Evolutionary conservation across 345 rosid species (phyloP).

Genomic region (Diplotaxis tenuifolia): DNA sequence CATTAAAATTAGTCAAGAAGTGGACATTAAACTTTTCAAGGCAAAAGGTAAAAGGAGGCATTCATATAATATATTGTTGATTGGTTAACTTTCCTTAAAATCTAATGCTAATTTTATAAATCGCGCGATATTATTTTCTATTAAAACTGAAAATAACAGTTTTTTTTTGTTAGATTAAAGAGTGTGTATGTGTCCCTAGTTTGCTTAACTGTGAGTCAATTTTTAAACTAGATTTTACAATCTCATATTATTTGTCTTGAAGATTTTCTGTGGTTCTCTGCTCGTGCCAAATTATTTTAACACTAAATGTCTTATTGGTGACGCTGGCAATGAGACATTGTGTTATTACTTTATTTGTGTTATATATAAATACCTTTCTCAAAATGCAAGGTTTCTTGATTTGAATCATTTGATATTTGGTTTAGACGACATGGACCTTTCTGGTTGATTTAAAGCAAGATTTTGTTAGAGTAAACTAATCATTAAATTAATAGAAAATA

Average conservation of each 20-base stretch:
- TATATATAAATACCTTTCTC: constrained; percentile 2
- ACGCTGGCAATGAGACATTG: constrained; percentile 29
- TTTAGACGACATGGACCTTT: constrained; percentile 37
- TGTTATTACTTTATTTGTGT: background rate
- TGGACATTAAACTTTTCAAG: constrained; percentile 23
- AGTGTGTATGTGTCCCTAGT: too few relatives aligned
- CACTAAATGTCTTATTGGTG: constrained; percentile 15
- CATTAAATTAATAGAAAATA: background rate
- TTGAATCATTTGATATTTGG: constrained; percentile 6
- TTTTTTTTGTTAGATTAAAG: too few relatives aligned
- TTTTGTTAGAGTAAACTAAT: too few relatives aligned
- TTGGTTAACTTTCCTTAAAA: too few relatives aligned
- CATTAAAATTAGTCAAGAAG: constrained; percentile 31
- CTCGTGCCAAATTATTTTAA: constrained; percentile 21
- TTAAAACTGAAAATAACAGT: too few relatives aligned
- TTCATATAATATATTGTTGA: background rate
- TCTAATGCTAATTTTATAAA: too few relatives aligned
- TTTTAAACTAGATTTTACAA: too few relatives aligned
- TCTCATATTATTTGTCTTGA: too few relatives aligned
- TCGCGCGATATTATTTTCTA: too few relatives aligned
- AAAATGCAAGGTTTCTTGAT: constrained; percentile 18
- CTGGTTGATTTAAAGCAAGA: constrained; percentile 39
- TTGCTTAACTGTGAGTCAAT: too few relatives aligned
- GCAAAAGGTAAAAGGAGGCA: constrained; percentile 15
- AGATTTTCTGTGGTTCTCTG: too few relatives aligned